Conservation (phyloP, 345 rosid species). For the Boechera stricta region DNA sequence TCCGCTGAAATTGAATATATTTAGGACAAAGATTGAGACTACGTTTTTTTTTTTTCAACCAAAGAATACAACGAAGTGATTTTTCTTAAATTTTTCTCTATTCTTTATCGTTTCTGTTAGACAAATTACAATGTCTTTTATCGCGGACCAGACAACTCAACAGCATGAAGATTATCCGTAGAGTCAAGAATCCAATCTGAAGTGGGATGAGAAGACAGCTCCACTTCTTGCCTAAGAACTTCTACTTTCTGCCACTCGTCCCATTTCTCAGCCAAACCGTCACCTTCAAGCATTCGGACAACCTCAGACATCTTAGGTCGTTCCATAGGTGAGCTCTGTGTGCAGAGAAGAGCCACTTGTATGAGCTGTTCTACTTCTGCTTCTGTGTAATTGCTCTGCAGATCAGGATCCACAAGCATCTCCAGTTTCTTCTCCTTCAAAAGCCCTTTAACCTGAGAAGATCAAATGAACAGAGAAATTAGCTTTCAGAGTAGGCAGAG, state of each 20-base stretch:
- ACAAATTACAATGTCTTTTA: slow-evolving; percentile 43
- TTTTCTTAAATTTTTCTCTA: slow-evolving; percentile 7
- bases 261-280: slow-evolving; percentile 88
- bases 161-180: slow-evolving; percentile 84
- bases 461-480: slow-evolving; percentile 19
- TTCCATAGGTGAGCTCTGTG: slow-evolving; percentile 91
- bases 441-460: slow-evolving; percentile 80
- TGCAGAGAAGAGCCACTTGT: slow-evolving; percentile 91
- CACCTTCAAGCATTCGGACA: slow-evolving; percentile 95
- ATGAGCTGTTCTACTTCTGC: slow-evolving; percentile 87
- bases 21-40: background rate
- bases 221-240: slow-evolving; percentile 82
- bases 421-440: slow-evolving; percentile 84
- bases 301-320: slow-evolving; percentile 95
- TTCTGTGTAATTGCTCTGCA: slow-evolving; percentile 71
- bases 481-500: background rate
- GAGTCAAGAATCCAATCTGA: slow-evolving; percentile 92
- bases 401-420: slow-evolving; percentile 93
- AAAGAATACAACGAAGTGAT: slow-evolving; percentile 23
- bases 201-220: slow-evolving; percentile 67
- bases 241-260: slow-evolving; percentile 96
- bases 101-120: slow-evolving; percentile 33
- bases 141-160: slow-evolving; percentile 95
- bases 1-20: too few species aligned
- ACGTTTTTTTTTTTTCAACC: background rate